phyloP scores from a whole-genome alignment of 2,329 filamentous ascomycete genomes.

The Akanthomyces muscarius region DNA sequence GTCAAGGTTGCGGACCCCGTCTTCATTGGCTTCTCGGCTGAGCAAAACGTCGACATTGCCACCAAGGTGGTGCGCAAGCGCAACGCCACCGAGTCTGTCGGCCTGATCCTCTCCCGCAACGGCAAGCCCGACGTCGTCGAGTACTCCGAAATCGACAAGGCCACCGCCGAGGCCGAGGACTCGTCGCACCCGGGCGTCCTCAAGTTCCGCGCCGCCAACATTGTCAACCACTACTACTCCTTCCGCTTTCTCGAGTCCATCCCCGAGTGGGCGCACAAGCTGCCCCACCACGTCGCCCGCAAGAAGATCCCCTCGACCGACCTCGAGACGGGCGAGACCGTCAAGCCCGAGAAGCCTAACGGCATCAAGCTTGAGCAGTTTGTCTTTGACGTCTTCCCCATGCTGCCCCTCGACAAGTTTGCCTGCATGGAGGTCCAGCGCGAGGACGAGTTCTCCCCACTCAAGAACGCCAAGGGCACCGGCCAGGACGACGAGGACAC shows the following conservation, averaged over 20 bases:
- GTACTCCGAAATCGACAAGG: constrained; percentile 92
- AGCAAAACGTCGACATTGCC: constrained; percentile 86
- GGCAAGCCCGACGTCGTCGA: constrained; percentile 96
- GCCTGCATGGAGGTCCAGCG: constrained; percentile 93
- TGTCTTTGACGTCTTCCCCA: constrained; percentile 96
- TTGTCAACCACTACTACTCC: constrained; percentile 99
- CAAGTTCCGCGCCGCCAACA: constrained; percentile 97
- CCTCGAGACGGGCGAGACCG: constrained; percentile 67
- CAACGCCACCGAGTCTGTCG: constrained; percentile 91
- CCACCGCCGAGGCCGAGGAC: constrained; percentile 86
- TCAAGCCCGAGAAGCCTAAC: constrained; percentile 93
- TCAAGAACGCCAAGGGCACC: constrained; percentile 85
- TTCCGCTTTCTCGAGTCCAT: constrained; percentile 89
- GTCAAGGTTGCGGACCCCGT: constrained; percentile 96
- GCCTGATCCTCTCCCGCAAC: constrained; percentile 90
- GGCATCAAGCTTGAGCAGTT: constrained; percentile 99
- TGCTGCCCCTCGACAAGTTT: constrained; percentile 81
- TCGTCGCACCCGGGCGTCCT: constrained; percentile 74
- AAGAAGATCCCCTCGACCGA: constrained; percentile 97
- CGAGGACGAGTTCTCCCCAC: constrained; percentile 95
- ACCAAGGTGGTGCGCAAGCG: constrained; percentile 99
- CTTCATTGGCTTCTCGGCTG: constrained; percentile 90
- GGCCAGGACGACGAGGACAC: constrained; percentile 94
- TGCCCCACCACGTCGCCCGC: constrained; percentile 91
- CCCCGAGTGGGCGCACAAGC: constrained; percentile 75